Evolutionary conservation across 306 rosid genomes (phyloP).

Genomic region (Datisca glomerata): DNA sequence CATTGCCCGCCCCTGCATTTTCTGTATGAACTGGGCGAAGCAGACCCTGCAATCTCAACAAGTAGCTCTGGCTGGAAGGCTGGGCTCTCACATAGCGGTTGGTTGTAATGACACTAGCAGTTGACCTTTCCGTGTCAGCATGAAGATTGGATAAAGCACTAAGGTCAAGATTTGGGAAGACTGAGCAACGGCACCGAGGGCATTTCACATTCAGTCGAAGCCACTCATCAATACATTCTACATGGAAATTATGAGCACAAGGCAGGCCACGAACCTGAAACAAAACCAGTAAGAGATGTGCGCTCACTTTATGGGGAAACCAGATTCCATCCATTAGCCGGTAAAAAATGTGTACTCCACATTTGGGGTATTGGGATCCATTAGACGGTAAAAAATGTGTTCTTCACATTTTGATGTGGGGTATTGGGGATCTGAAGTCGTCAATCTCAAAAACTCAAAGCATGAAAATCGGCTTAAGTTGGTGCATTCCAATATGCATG

Average conservation of each 20-base stretch:
- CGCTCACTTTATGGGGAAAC: too few species aligned
- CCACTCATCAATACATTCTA: slow-evolving; percentile 98
- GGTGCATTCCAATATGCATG: too few species aligned
- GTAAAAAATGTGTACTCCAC: too few species aligned
- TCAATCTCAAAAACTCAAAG: too few species aligned
- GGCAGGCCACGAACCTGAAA: slow-evolving; percentile 97
- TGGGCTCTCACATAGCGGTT: slow-evolving; percentile 60
- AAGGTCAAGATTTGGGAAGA: slow-evolving; percentile 97
- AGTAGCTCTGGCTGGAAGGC: slow-evolving; percentile 76
- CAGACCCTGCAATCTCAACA: slow-evolving; percentile 73
- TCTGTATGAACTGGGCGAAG: slow-evolving; percentile 60
- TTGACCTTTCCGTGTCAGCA: slow-evolving; percentile 64
- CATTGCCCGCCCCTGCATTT: slow-evolving; percentile 35
- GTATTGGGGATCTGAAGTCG: too few species aligned
- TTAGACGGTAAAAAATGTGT: too few species aligned
- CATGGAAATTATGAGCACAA: slow-evolving; percentile 97
- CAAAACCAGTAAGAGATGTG: slow-evolving; percentile 16
- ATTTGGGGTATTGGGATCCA: too few species aligned
- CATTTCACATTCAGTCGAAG: slow-evolving; percentile 97
- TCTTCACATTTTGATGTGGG: too few species aligned
- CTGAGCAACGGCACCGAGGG: slow-evolving; percentile 98
- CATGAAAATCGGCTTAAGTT: too few species aligned
- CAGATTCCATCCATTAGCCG: too few species aligned
- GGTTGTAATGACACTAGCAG: slow-evolving; percentile 52
- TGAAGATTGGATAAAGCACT: slow-evolving; percentile 93